Evolutionary conservation across 108 stramenopile genomes (phyloP), one percentile per base, ranked within the genome.

Genomic region (Phaeodactylum tricornutum): DNA sequence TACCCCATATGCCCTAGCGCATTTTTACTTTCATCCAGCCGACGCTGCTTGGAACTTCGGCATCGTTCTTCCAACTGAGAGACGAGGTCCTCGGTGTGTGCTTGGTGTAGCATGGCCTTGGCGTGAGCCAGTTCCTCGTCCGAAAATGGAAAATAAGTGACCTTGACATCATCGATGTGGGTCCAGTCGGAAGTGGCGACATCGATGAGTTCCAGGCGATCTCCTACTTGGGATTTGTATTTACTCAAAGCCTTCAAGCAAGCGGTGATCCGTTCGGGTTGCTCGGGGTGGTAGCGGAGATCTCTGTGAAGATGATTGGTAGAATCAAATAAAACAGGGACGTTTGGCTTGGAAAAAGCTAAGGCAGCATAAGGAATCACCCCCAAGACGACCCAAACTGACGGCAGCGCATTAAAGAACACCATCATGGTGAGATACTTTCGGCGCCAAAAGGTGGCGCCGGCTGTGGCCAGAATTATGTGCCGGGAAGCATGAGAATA

Each of bases 1-100:
- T 70, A 53, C 1, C 74, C 74, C 24, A 75, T 53, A 47, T 69
- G 69, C 15, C 74, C 74, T 23, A 75, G 40, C 14, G 68, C 42
- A 49, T 55, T 47, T 59, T 62, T 61, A 21, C 74, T 69, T 47
- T 75, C 64, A 4, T 57, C 50, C 3, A 69, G 42, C 9, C 74
- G 47, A 14, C 48, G 49, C 29, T 70, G 55, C 20, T 45, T 43
- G 21, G 61, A 60, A 16, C 30, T 11, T 14, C 31, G 35, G 42
- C 68, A 70, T 27, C 58, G 33, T 12, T 41, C 19, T 66, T 75
- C 68, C 12, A 70, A 12, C 4, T 33, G 41, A 14, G 34, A 2
- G 14, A 75, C 65, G 9, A 62, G 23, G 22, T 62, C 61, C 14
- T 48, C 47, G 4, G 47, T 30, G 47, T 70, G 74, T 15, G 55